A percentile compares a stretch with the other conserved stretches of the same genome.
Conservation (phyloP, 1,139 yeast species). For the Nakaseomyces nivariensis region DNA sequence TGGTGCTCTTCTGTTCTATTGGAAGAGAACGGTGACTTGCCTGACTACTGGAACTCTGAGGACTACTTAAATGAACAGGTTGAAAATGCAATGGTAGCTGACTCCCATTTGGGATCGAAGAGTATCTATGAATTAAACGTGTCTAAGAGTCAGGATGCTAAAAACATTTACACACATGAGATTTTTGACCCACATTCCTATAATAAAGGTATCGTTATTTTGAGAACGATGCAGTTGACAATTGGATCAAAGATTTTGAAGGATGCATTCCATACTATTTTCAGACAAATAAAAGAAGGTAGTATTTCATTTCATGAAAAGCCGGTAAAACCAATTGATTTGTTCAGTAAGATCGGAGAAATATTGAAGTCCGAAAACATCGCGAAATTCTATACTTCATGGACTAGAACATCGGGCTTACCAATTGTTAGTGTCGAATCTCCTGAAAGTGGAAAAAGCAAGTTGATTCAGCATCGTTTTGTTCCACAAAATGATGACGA, state of each 20-base stretch:
- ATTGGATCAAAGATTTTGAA: slow-evolving; percentile 33
- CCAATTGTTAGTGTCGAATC: slow-evolving; percentile 42
- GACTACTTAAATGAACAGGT: slow-evolving; percentile 29
- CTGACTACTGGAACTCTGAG: slow-evolving; percentile 18
- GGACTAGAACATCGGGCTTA: slow-evolving; percentile 50
- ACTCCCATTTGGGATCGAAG: slow-evolving; percentile 31
- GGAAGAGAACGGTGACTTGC: slow-evolving; percentile 27
- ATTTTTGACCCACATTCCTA: slow-evolving; percentile 50
- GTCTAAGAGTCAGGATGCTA: slow-evolving; percentile 23
- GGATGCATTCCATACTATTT: slow-evolving; percentile 36
- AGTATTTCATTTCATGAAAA: slow-evolving; percentile 25
- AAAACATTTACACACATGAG: slow-evolving; percentile 25
- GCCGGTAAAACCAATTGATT: slow-evolving; percentile 43
- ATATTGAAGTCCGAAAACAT: slow-evolving; percentile 29
- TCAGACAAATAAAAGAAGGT: slow-evolving; percentile 18
- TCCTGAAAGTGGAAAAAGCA: slow-evolving; percentile 26
- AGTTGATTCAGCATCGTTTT: slow-evolving; percentile 46
- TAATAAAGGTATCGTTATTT: slow-evolving; percentile 52
- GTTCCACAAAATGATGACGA: slow-evolving; percentile 9
- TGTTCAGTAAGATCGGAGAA: slow-evolving; percentile 38
- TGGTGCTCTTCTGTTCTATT: slow-evolving; percentile 47
- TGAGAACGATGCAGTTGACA: slow-evolving; percentile 46
- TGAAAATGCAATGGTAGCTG: slow-evolving; percentile 35
- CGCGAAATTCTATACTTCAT: slow-evolving; percentile 42
- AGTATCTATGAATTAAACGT: slow-evolving; percentile 26